These are phyloP conservation scores for Isatis lusitanica DNA, from an alignment of 441 rosid species.

Conservation along the genomic window DNA sequence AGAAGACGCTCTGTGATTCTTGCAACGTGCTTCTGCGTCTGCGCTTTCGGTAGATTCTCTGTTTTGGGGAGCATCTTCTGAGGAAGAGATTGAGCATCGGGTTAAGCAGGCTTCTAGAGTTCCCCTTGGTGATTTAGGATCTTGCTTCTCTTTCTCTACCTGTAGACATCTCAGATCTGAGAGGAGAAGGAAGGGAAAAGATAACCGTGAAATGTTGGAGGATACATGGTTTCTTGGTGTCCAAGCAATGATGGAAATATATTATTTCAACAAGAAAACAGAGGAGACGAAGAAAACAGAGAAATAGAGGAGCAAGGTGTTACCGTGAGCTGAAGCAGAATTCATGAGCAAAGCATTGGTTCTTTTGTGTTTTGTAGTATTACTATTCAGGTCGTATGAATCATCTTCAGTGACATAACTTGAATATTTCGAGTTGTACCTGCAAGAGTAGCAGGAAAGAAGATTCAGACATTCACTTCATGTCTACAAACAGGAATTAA, in stretches of 20 bases:
- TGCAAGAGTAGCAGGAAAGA: constrained; percentile 27
- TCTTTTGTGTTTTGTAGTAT: constrained; percentile 38
- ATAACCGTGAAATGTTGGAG: background rate
- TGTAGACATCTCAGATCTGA: constrained; percentile 56
- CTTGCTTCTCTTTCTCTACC: constrained; percentile 44
- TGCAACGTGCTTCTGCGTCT: constrained; percentile 2
- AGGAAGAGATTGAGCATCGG: constrained; percentile 21
- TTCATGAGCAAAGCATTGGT: constrained; percentile 36
- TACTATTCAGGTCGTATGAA: constrained; percentile 16
- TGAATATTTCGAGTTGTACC: constrained; percentile 43
- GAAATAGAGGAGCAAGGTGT: constrained; percentile 2
- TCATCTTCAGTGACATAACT: constrained; percentile 28
- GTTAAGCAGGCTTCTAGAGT: constrained; percentile 63
- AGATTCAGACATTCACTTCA: background rate
- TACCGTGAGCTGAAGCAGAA: constrained; percentile 68
- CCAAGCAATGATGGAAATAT: background rate
- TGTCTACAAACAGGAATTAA: background rate
- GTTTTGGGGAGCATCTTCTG: constrained; percentile 25
- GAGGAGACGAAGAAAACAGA: background rate
- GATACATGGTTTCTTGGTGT: constrained; percentile 16
- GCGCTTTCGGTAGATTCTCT: constrained; percentile 16
- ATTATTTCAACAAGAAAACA: background rate
- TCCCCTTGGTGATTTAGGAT: constrained; percentile 64
- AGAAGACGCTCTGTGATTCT: constrained; percentile 42
- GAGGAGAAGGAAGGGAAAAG: background rate